phyloP scores from a whole-genome alignment of 2,329 filamentous ascomycete genomes.

The Sporothrix inflata region DNA sequence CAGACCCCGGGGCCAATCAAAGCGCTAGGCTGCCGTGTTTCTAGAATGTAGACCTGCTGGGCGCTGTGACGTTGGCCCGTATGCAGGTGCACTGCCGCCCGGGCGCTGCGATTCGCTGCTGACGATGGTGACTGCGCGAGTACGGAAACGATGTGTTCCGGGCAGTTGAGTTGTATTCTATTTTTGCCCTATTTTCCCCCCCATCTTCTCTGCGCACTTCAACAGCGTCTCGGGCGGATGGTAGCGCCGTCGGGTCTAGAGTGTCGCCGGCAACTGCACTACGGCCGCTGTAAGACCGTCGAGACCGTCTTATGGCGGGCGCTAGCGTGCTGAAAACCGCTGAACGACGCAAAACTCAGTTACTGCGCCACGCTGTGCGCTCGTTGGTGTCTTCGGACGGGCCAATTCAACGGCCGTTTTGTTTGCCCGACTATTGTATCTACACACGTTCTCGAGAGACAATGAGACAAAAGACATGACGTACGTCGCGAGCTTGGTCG shows the following conservation, averaged over 20 bases:
- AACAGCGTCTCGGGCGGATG: not conserved
- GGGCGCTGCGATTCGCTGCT: not conserved
- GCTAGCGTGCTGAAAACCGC: not conserved
- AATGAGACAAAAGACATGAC: not conserved
- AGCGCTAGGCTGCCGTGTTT: not conserved
- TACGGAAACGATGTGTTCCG: conserved; percentile 7
- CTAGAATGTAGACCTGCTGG: not conserved
- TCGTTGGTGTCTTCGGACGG: not conserved
- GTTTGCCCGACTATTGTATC: not conserved
- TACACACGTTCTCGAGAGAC: not conserved
- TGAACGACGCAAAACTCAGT: not conserved
- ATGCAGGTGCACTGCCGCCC: not conserved
- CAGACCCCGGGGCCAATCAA: not conserved
- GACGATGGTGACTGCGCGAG: not conserved
- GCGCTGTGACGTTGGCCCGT: not conserved
- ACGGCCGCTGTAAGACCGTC: not conserved
- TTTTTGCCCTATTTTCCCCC: not conserved
- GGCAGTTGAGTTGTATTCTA: not conserved
- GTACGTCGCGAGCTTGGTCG: not conserved
- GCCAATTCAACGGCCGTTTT: not conserved
- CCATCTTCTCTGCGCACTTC: not conserved
- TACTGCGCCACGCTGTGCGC: not conserved
- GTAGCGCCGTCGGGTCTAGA: conserved; percentile 13
- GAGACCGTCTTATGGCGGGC: not conserved
- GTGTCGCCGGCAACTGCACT: not conserved